Base-by-base conservation (phyloP, 345 rosid genomes). In the Corymbia maculata region DNA sequence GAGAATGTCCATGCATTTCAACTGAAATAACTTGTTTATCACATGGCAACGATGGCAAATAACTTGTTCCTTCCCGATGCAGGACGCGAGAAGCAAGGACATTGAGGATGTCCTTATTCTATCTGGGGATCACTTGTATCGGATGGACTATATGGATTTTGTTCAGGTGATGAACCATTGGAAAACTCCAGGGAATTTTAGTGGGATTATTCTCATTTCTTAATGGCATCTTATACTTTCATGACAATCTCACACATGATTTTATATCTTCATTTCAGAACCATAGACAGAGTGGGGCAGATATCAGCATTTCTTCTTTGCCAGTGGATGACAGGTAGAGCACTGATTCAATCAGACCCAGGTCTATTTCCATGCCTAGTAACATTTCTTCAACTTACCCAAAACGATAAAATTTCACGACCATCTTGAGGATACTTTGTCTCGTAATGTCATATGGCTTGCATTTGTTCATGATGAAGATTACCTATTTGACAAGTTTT, bases 131-230 rank as follows among this genome's bases (percentile, higher is more conserved):
- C 99, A 97, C 87, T 93, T 97, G 84, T 97, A 96, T 79, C 87
- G 99, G 36, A 97, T 97, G 99, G 99, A 96, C 89, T 97, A 96
- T 28, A 94, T 97, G 99, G 99, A 96, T 92, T 96, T 97, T 89
- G 94, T 97, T 84, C 98, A 96, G 93, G 99, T 95, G 90, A 89
- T 68, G n/a, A 89, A 28, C 44, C 42, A 51, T 86, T 44, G 30
- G 88, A 80, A 13, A 86, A 53, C 12, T 52, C 49, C 68, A 0
- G 57, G 44, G n/a, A 10, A 24, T 51, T 36, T 16, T 51, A 50
- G 26, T 7, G 53, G 42, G 14, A n/a, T 32, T 30, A 12, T 36
- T 52, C 9, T 86, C 82, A 22, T 42, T 42, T 42, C 8, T 75
- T 42, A 42, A 75, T 47, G 12, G 47, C 57, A 30, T 59, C 9